Base-by-base conservation (phyloP, 306 rosid genomes). In the Begonia masoniana region DNA sequence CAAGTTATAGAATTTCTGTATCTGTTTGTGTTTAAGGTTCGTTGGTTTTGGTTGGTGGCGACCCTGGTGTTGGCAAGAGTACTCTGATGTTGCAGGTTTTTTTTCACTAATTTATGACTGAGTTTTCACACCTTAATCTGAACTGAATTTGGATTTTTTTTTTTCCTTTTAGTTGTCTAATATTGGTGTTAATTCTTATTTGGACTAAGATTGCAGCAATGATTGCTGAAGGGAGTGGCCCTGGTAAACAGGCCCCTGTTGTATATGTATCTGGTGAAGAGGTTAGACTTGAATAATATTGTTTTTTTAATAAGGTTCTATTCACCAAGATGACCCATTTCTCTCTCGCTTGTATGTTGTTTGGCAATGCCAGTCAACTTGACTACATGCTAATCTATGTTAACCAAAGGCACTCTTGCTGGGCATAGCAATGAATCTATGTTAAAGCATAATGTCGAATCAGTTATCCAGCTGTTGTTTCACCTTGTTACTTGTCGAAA, bases 61-160 rank as follows among this genome's bases (percentile, higher is more conserved):
- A 91, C 68, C 96, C 97, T 63, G 97, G 97, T 61, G 81, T 91
- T 69, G 97, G 97, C 67, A 91, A 91, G 77, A 91, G 97, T 71
- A 91, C 97, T n/a, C 75, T 85, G 59, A 15, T 77, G 69, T 68
- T 91, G 80, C 97, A 91, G 97, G 97, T 91, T 62, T 21, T 55
- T 36, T 41, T 16, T 55, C 17, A 7, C 39, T 31, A 31, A 31
- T 31, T 31, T 31, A 41, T n/a, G 15, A 47, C 36, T 45, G 6
- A 4, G 6, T 57, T 65, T 52, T 35, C 55, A 13, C 14, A 26
- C 7, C 31, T 43, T 24, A 35, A 41, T 24, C 39, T 31, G 39
- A 31, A 5, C 9, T 31, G 0, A 31, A 31, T 31, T 31, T 31
- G 39, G 9, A 31, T 31, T 31, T 31, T 31, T 31, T 5, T 31